Evolutionary conservation across 2,329 filamentous ascomycete genomes (phyloP).

Genomic region (Aspergillus novoparasiticus): DNA sequence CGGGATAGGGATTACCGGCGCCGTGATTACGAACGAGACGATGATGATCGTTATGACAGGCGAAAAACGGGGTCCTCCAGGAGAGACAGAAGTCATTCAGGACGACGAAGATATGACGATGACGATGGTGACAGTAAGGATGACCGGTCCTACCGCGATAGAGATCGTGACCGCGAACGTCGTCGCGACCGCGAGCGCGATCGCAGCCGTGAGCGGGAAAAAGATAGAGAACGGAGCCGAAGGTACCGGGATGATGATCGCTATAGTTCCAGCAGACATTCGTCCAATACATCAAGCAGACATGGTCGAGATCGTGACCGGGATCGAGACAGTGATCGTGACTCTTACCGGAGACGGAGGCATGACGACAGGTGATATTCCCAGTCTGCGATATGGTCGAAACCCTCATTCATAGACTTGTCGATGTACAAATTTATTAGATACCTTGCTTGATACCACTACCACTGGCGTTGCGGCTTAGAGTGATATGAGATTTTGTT

Average conservation of each 20-base stretch:
- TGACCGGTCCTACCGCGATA: slow-evolving; percentile 38
- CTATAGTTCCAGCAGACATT: slow-evolving; percentile 36
- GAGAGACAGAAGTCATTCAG: slow-evolving; percentile 41
- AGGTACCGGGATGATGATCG: slow-evolving; percentile 35
- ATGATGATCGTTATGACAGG: slow-evolving; percentile 38
- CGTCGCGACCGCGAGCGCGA: slow-evolving; percentile 39
- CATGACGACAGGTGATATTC: slow-evolving; percentile 26
- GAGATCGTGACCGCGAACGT: slow-evolving; percentile 24
- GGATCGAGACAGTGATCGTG: slow-evolving; percentile 31
- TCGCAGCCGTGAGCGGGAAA: slow-evolving; percentile 34
- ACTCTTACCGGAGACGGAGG: slow-evolving; percentile 33
- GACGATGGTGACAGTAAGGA: slow-evolving; percentile 34
- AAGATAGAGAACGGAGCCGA: slow-evolving; percentile 34
- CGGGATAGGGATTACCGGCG: slow-evolving; percentile 36
- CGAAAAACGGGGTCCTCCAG: slow-evolving; percentile 43
- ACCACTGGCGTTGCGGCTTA: neutral
- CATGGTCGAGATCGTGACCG: slow-evolving; percentile 32
- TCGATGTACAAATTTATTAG: slow-evolving; percentile 1
- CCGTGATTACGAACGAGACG: slow-evolving; percentile 35
- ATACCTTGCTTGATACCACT: slow-evolving; percentile 14
- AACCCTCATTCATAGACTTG: neutral
- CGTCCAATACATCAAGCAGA: slow-evolving; percentile 33
- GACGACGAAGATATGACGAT: slow-evolving; percentile 43
- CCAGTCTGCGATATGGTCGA: neutral
- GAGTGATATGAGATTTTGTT: neutral